Percentiles rank a stretch among this genome's conserved stretches.
phyloP scores from a whole-genome alignment of 495 filamentous ascomycete species.

The Annulohypoxylon maeteangense region DNA sequence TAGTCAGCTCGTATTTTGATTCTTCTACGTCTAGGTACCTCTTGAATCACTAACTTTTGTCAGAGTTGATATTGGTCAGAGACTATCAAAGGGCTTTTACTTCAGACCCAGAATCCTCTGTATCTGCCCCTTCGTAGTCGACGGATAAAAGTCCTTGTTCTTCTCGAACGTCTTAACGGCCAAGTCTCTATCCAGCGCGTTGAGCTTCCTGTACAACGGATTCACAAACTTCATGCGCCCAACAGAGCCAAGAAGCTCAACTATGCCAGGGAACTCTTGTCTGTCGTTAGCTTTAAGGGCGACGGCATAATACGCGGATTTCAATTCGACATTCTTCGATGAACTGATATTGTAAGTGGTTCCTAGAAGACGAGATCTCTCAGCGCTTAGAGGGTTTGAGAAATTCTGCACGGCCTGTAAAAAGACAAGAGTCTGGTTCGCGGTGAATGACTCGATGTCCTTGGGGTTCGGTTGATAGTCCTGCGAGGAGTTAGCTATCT shows the following conservation, averaged over 20 bases:
- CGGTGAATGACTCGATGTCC: constrained; percentile 78
- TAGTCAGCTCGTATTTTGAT: neutral
- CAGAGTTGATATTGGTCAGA: neutral
- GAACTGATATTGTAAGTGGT: constrained; percentile 72
- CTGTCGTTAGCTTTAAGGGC: constrained; percentile 78
- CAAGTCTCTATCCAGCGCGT: constrained; percentile 74
- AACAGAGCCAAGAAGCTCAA: constrained; percentile 79
- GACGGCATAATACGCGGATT: constrained; percentile 78
- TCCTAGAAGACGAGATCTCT: constrained; percentile 74
- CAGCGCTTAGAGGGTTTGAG: constrained; percentile 66
- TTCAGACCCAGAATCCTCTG: constrained; percentile 78
- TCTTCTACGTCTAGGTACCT: neutral
- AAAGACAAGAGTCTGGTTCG: constrained; percentile 91
- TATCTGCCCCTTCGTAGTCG: constrained; percentile 84
- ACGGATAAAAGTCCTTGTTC: constrained; percentile 92
- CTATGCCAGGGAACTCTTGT: constrained; percentile 72
- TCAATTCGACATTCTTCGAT: constrained; percentile 85
- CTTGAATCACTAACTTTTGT: neutral
- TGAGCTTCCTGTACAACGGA: constrained; percentile 79
- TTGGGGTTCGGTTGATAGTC: constrained; percentile 71
- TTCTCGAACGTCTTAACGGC: constrained; percentile 86
- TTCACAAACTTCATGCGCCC: constrained; percentile 98
- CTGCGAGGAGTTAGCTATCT: constrained; percentile 32
- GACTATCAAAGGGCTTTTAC: constrained; percentile 14
- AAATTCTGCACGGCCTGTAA: constrained; percentile 79